Evolutionary conservation across 106 monocot genomes (phyloP).

Genomic region (Posidonia australis): DNA sequence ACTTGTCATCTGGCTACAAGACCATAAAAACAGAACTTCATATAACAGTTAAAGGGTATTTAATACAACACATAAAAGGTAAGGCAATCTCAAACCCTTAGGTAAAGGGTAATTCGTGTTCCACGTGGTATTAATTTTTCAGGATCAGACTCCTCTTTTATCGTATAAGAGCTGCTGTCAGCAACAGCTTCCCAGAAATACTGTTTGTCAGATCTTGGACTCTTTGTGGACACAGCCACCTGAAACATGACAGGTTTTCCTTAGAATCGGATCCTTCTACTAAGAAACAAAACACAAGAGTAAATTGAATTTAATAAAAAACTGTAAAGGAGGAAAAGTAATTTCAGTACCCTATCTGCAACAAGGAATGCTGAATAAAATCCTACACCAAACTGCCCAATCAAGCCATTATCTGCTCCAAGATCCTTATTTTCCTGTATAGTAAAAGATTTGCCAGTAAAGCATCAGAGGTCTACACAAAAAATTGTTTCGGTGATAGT

Average conservation of each 20-base stretch:
- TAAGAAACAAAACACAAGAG: no score
- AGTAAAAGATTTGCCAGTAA: background rate
- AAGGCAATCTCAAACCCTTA: constrained; percentile 38
- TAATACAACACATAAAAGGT: background rate
- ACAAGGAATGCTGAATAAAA: constrained; percentile 99
- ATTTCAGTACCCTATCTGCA: constrained; percentile 63
- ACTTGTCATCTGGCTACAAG: constrained; percentile 81
- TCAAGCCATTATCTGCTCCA: constrained; percentile 88
- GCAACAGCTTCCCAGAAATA: constrained; percentile 94
- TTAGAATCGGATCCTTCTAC: background rate
- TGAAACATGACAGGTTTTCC: constrained; percentile 6
- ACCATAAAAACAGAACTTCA: background rate
- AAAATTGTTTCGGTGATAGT: background rate
- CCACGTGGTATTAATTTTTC: constrained; percentile 66
- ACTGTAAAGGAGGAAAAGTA: no score
- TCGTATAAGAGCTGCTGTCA: constrained; percentile 87
- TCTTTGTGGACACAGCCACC: constrained; percentile 96
- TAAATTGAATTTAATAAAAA: background rate
- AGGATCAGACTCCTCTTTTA: constrained; percentile 87
- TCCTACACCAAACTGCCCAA: constrained; percentile 99
- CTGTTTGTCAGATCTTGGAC: constrained; percentile 91
- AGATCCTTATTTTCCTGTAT: constrained; percentile 87
- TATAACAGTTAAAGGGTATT: background rate
- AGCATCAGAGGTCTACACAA: no score
- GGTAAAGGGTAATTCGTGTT: constrained; percentile 75